phyloP scores from a whole-genome alignment of 2,329 filamentous ascomycete species.

The Proliferodiscus dingleyae region DNA sequence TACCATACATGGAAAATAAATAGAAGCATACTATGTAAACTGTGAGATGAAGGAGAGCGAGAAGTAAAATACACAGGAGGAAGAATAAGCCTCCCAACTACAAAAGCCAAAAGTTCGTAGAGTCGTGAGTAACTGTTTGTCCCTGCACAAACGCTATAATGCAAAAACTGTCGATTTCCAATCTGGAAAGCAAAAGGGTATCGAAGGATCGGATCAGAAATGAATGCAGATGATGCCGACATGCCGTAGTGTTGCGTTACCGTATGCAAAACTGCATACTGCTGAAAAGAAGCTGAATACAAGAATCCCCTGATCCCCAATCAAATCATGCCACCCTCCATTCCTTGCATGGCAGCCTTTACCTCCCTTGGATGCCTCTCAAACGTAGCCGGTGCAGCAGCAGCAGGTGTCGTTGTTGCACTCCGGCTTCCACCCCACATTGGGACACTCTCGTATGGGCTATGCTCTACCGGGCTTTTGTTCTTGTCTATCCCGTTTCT shows the following conservation, averaged over 20 bases:
- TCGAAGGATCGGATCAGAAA: conserved; percentile 16
- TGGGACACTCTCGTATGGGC: conserved; percentile 31
- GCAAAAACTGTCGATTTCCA: conserved; percentile 1
- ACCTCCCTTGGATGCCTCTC: conserved; percentile 32
- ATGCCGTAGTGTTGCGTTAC: conserved; percentile 3
- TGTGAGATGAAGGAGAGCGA: conserved; percentile 24
- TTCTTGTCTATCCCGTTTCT: conserved; percentile 35
- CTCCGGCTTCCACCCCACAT: conserved; percentile 17
- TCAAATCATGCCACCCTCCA: conserved; percentile 33
- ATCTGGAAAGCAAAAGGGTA: conserved; percentile 4
- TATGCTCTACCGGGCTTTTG: conserved; percentile 23
- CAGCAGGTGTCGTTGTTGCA: conserved; percentile 8
- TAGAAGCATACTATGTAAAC: not conserved
- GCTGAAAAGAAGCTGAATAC: too few species aligned
- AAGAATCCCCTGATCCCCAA: too few species aligned
- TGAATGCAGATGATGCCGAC: conserved; percentile 10
- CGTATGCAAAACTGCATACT: conserved; percentile 1
- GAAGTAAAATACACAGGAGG: conserved; percentile 25
- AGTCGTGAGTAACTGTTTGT: conserved; percentile 11
- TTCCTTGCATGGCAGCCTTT: conserved; percentile 25
- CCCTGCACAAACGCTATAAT: conserved; percentile 1
- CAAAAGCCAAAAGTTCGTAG: conserved; percentile 11
- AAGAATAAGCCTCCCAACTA: conserved; percentile 1
- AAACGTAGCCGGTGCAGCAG: not conserved
- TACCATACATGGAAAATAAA: not conserved